These are phyloP conservation scores for Astrothelium subdiscretum DNA, from an alignment of 495 filamentous ascomycete genomes.

Conservation along the genomic window DNA sequence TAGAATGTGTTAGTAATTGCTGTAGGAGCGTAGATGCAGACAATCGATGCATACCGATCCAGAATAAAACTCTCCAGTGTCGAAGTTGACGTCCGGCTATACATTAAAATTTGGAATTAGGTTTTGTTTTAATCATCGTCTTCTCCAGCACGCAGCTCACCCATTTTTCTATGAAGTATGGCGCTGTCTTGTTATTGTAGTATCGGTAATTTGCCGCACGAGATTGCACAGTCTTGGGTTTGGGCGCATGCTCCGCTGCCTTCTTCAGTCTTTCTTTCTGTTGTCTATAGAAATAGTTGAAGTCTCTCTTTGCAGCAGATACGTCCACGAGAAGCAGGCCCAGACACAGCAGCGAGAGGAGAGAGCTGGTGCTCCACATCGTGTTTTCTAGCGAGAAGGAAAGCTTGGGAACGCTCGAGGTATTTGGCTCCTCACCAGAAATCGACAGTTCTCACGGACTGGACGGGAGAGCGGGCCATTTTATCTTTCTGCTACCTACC, in stretches of 20 bases:
- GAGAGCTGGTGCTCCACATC: not conserved
- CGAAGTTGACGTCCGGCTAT: constrained; percentile 12
- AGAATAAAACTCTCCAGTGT: constrained; percentile 20
- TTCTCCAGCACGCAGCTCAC: too few species aligned
- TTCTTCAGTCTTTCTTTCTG: constrained; percentile 1
- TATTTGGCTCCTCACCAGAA: not conserved
- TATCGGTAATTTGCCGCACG: constrained; percentile 20
- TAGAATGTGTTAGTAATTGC: not conserved
- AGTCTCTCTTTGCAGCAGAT: not conserved
- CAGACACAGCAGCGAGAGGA: not conserved
- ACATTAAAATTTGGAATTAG: too few species aligned
- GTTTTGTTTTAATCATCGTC: too few species aligned
- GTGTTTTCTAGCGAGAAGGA: not conserved
- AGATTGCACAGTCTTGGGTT: not conserved
- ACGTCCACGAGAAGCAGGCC: not conserved
- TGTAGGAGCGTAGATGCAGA: not conserved
- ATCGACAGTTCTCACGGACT: not conserved
- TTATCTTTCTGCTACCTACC: not conserved
- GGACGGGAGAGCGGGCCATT: not conserved
- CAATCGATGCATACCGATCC: constrained; percentile 6
- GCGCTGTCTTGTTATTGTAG: constrained; percentile 13
- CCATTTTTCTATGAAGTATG: constrained; percentile 1
- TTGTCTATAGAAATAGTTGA: constrained; percentile 3
- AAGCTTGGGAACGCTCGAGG: not conserved
- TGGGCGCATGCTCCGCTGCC: not conserved